Conservation (phyloP, 2,329 filamentous ascomycete genomes). For the Ceratocystis eucalypticola region DNA sequence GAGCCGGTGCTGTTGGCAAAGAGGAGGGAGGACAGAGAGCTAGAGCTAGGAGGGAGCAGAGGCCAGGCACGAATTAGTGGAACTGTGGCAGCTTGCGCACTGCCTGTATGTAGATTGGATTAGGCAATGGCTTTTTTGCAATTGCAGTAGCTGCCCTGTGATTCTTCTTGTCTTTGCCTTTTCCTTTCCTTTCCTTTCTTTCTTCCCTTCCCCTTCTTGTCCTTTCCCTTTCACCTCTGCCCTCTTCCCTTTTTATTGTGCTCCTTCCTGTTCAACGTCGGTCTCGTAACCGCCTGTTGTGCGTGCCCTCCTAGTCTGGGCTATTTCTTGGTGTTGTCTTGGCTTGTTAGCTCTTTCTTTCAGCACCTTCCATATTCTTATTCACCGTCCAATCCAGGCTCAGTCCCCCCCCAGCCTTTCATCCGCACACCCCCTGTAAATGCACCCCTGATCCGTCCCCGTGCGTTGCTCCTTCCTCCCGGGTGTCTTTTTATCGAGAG, state of each 20-base stretch:
- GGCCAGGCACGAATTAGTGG: too few species aligned
- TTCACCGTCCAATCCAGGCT: neutral
- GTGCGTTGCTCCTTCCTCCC: conserved; percentile 2
- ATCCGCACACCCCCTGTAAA: neutral
- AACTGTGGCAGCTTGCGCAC: too few species aligned
- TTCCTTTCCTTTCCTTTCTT: neutral
- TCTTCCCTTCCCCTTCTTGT: neutral
- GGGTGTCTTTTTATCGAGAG: conserved; percentile 1
- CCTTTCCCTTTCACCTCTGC: neutral
- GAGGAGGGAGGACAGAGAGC: neutral
- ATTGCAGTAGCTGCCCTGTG: neutral
- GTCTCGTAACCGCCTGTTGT: neutral
- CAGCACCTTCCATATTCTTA: neutral
- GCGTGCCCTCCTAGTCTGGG: neutral
- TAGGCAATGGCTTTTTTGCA: too few species aligned
- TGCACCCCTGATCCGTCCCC: conserved; percentile 1
- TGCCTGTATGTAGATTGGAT: neutral
- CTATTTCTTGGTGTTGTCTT: neutral
- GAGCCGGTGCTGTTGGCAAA: neutral
- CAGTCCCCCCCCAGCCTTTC: neutral
- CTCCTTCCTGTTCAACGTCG: neutral
- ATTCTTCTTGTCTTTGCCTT: neutral
- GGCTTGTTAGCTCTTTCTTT: neutral
- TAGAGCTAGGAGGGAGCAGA: neutral
- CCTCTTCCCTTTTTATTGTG: neutral